These are phyloP conservation scores for Arthroderma sp. DNA, from an alignment of 2,329 filamentous ascomycete genomes.

Conservation along the genomic window DNA sequence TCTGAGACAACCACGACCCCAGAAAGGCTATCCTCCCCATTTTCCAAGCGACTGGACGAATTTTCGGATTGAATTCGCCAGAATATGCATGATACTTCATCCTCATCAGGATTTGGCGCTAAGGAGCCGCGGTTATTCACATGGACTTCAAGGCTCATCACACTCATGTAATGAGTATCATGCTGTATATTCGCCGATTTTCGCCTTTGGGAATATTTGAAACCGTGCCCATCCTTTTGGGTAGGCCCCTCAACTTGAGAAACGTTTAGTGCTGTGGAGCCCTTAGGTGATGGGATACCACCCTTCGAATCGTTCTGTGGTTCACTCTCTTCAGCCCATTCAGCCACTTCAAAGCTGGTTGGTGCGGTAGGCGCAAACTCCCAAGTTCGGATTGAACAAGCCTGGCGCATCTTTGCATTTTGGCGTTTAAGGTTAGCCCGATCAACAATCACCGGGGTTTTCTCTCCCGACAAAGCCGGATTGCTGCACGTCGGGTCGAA, in stretches of 20 bases:
- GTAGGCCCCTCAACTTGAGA: conserved; percentile 87
- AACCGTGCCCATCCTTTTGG: conserved; percentile 65
- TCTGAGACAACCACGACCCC: conserved; percentile 63
- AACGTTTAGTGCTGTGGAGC: conserved; percentile 24
- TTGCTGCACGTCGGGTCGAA: conserved; percentile 56
- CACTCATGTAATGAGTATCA: conserved; percentile 88
- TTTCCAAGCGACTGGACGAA: conserved; percentile 37
- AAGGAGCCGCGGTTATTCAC: conserved; percentile 72
- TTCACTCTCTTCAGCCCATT: conserved; percentile 46
- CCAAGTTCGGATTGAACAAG: conserved; percentile 59
- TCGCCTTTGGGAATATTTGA: conserved; percentile 70
- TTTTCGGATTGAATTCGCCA: conserved; percentile 79
- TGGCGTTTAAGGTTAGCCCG: conserved; percentile 37
- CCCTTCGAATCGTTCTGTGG: neutral
- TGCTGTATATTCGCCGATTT: conserved; percentile 65
- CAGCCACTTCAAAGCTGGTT: conserved; percentile 51
- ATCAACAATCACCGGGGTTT: conserved; percentile 35
- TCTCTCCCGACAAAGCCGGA: conserved; percentile 43
- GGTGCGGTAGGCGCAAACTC: conserved; percentile 62
- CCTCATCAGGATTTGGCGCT: conserved; percentile 77
- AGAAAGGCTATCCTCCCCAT: conserved; percentile 40
- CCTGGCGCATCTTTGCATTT: conserved; percentile 40
- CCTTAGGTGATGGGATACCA: neutral
- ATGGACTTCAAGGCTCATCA: conserved; percentile 87
- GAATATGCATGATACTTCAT: conserved; percentile 77